phyloP scores from a whole-genome alignment of 768 basidiomycete species.

The Panus rudis region DNA sequence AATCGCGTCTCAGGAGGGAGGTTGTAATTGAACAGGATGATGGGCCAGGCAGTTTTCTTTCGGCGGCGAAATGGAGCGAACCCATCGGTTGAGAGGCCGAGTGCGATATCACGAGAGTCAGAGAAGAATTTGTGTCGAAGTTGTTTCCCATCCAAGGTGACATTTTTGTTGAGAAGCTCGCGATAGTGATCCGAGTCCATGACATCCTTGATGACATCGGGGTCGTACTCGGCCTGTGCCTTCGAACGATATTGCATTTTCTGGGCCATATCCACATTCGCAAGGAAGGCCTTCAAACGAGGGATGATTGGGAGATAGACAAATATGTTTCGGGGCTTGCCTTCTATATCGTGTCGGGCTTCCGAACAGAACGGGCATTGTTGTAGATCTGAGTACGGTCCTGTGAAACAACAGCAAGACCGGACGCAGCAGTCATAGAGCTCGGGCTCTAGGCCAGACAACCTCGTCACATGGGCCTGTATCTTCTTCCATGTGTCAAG shows the following conservation, averaged over 20 bases:
- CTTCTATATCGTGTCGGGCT: slow-evolving; percentile 16
- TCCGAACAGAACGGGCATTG: slow-evolving; percentile 31
- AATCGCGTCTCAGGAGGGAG: slow-evolving; percentile 16
- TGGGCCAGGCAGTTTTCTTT: slow-evolving; percentile 31
- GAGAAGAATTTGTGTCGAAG: slow-evolving; percentile 28
- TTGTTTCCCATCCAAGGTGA: slow-evolving; percentile 22
- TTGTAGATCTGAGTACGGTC: slow-evolving; percentile 19
- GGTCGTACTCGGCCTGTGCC: slow-evolving; percentile 12
- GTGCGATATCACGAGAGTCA: slow-evolving; percentile 32
- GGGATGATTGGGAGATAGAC: slow-evolving; percentile 34
- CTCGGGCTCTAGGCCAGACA: slow-evolving; percentile 26
- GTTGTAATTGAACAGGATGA: slow-evolving; percentile 36
- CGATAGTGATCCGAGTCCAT: slow-evolving; percentile 30
- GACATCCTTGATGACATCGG: slow-evolving; percentile 25
- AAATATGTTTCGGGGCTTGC: slow-evolving; percentile 22
- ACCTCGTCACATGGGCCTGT: slow-evolving; percentile 16
- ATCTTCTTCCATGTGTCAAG: neutral
- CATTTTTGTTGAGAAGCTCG: slow-evolving; percentile 13
- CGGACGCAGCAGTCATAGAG: slow-evolving; percentile 36
- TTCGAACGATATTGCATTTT: slow-evolving; percentile 24
- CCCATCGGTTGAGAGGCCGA: slow-evolving; percentile 37
- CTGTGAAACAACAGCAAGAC: slow-evolving; percentile 33
- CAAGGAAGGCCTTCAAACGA: slow-evolving; percentile 24
- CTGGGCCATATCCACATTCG: slow-evolving; percentile 14
- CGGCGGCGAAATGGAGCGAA: slow-evolving; percentile 31